phyloP scores from a whole-genome alignment of 2,329 filamentous ascomycete species.

The Aspergillus candidus region DNA sequence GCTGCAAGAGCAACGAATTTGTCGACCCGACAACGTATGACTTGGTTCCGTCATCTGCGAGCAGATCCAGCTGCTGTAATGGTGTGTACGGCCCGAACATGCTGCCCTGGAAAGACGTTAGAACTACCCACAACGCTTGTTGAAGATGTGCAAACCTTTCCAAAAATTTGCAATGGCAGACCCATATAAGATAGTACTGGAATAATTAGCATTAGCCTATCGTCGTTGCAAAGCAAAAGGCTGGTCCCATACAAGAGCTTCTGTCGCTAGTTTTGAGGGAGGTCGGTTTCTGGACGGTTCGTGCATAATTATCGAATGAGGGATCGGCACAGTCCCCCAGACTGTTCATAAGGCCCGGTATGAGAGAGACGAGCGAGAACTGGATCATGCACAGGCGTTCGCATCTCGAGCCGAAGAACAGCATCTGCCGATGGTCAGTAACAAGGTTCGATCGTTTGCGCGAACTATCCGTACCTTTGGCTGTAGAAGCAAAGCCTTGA shows the following conservation, averaged over 20 bases:
- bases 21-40: constrained; percentile 97
- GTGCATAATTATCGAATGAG: constrained; percentile 78
- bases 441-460: neutral
- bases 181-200: constrained; percentile 86
- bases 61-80: constrained; percentile 85
- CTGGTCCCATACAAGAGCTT: constrained; percentile 54
- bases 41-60: constrained; percentile 90
- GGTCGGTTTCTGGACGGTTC: constrained; percentile 67
- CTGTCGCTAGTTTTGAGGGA: constrained; percentile 88
- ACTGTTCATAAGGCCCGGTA: constrained; percentile 83
- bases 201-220: constrained; percentile 20
- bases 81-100: constrained; percentile 96
- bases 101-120: constrained; percentile 60
- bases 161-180: constrained; percentile 87
- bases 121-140: constrained; percentile 43
- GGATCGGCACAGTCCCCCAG: constrained; percentile 95
- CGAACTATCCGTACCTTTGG: constrained; percentile 62
- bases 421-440: constrained; percentile 59
- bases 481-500: constrained; percentile 90
- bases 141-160: constrained; percentile 55
- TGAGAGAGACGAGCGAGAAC: constrained; percentile 90
- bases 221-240: neutral
- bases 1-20: constrained; percentile 86
- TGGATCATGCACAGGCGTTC: constrained; percentile 97
- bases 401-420: constrained; percentile 96